Conservation (phyloP, 768 basidiomycete genomes). For the Daedalea quercina region DNA sequence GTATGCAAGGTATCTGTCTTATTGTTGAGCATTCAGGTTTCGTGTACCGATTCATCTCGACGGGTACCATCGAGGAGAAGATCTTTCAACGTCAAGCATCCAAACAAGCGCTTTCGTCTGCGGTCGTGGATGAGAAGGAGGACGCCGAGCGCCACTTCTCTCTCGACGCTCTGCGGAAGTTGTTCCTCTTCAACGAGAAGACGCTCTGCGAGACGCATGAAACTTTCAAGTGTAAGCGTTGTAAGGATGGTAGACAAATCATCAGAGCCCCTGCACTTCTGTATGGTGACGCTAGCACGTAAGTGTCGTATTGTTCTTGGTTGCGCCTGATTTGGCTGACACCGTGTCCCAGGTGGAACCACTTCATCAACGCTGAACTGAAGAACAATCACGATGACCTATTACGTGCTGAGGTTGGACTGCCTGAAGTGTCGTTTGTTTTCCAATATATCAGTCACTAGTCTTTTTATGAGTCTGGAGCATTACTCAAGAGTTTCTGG, state of each 20-base stretch:
- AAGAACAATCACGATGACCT: constrained; percentile 93
- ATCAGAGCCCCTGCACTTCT: constrained; percentile 80
- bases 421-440: constrained; percentile 85
- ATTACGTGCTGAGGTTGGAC: constrained; percentile 80
- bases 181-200: constrained; percentile 86
- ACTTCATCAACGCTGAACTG: constrained; percentile 85
- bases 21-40: constrained; percentile 63
- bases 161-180: constrained; percentile 75
- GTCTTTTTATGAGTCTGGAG: not conserved
- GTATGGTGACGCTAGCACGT: constrained; percentile 98
- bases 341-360: constrained; percentile 75
- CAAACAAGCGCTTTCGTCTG: constrained; percentile 94
- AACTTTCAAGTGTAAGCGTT: constrained; percentile 94
- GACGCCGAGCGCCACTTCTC: constrained; percentile 95
- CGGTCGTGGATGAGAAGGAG: constrained; percentile 97
- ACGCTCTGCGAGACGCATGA: constrained; percentile 94
- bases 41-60: constrained; percentile 96
- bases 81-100: constrained; percentile 96
- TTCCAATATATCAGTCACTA: constrained; percentile 94
- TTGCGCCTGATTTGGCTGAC: not conserved
- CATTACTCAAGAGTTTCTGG: no score
- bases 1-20: no score
- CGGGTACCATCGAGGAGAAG: constrained; percentile 97
- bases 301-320: constrained; percentile 32
- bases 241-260: constrained; percentile 78